phyloP scores from a whole-genome alignment of 1,284 basidiomycete species.

The Sparassis latifolia region DNA sequence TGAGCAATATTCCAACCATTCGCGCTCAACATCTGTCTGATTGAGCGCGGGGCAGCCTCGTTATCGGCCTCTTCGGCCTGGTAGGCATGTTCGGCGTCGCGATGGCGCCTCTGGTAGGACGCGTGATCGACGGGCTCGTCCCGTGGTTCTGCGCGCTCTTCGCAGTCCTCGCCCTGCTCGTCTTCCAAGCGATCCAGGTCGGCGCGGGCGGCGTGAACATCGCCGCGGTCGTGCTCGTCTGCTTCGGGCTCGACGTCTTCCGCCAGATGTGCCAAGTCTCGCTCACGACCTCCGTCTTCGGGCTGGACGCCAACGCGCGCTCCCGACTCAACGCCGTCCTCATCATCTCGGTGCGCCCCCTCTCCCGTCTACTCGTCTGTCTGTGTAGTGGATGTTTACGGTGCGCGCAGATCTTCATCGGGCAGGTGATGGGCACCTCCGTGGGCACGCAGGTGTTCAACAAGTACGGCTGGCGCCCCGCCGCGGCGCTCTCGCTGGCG shows the following conservation, averaged over 20 bases:
- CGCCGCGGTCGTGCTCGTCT: constrained; percentile 38
- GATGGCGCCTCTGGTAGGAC: constrained; percentile 42
- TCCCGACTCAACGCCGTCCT: constrained; percentile 47
- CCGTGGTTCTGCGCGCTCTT: constrained; percentile 44
- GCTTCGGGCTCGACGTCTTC: constrained; percentile 41
- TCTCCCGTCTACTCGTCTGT: background rate
- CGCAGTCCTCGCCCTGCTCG: constrained; percentile 27
- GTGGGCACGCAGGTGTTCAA: constrained; percentile 46
- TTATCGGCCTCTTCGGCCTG: constrained; percentile 50
- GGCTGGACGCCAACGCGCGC: constrained; percentile 30
- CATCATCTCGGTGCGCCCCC: constrained; percentile 32
- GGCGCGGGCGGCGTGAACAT: constrained; percentile 40
- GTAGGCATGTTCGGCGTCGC: constrained; percentile 42
- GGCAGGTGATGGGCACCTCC: constrained; percentile 48
- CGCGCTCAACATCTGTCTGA: background rate
- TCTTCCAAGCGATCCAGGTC: constrained; percentile 34
- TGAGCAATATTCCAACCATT: constrained; percentile 12
- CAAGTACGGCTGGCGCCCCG: constrained; percentile 42
- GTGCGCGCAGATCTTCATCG: constrained; percentile 29
- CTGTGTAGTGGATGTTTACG: background rate
- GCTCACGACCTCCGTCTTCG: constrained; percentile 34
- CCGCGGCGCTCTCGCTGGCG: constrained; percentile 41
- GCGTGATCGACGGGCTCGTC: constrained; percentile 41
- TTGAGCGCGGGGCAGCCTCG: constrained; percentile 22
- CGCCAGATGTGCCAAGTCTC: constrained; percentile 40